Base-by-base conservation (phyloP, 331 rosid species). In the Saraca asoca region DNA sequence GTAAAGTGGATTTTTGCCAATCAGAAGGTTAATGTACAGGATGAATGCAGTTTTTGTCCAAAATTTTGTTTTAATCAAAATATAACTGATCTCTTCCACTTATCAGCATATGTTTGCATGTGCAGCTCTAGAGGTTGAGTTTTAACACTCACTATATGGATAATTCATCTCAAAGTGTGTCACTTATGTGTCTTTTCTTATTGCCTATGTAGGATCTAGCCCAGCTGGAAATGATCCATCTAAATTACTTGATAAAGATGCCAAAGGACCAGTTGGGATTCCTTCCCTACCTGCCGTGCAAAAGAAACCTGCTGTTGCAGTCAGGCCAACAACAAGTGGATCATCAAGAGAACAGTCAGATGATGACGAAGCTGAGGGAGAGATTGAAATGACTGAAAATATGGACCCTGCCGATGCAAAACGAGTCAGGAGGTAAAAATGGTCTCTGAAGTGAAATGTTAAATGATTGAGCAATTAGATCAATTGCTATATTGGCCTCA, bases 361-460 rank as follows among this genome's bases (percentile, higher is more conserved):
- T 19, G 97, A 88, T 4, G 98, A 94, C 12, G 98, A 94, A 57
- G 61, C 79, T 38, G 98, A 89, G 57, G 96, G 90, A 80, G 99
- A 94, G 64, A 83, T 77, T 12, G 85, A 82, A 55, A 83, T 69
- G 61, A 79, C 64, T 29, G 90, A 71, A 54, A 83, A 82, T 74
- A 85, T 55, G 87, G 85, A 80, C 55, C 89, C 83, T 71, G 33
- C 88, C 17, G 92, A 88, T 81, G 95, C 31, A 12, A 94, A 94
- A 81, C 86, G 97, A 52, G 92, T 90, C 52, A 84, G 97, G 82
- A 90, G 99, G 99, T 94, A 87, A 87, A 41, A 34, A 54, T 24
- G 39, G 39, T 73, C 69, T 62, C 44, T 46, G 53, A 43, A 72
- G 20, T 67, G 74, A 62, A 60, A 58, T 49, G 39, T 52, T 48